These are phyloP conservation scores for Colletotrichum sp. DNA, from an alignment of 2,329 filamentous ascomycete species.

Conservation along the genomic window DNA sequence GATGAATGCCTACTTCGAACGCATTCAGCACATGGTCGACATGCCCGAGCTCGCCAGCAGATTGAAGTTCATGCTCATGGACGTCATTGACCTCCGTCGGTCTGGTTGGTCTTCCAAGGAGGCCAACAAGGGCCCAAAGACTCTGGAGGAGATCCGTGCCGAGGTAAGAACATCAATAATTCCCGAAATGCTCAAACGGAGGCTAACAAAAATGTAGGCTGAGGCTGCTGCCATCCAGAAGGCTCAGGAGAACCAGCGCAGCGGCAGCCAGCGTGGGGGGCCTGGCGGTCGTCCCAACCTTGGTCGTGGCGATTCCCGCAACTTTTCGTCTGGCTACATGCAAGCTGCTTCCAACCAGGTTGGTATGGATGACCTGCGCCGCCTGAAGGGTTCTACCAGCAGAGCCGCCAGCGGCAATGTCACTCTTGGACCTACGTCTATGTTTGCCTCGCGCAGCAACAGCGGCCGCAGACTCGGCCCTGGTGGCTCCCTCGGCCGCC, in stretches of 20 bases:
- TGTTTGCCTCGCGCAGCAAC: conserved; percentile 89
- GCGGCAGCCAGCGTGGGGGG: conserved; percentile 67
- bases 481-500: conserved; percentile 73
- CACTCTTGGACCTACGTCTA: conserved; percentile 80
- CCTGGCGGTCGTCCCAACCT: conserved; percentile 72
- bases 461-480: conserved; percentile 84
- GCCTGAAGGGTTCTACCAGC: conserved; percentile 71
- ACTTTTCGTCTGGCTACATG: conserved; percentile 76
- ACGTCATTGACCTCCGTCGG: conserved; percentile 84
- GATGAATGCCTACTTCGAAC: conserved; percentile 93
- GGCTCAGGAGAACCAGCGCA: conserved; percentile 72
- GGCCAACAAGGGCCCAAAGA: conserved; percentile 93
- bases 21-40: conserved; percentile 83
- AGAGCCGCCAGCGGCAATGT: conserved; percentile 67
- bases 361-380: conserved; percentile 88
- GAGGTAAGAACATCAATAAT: conserved; percentile 55
- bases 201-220: conserved; percentile 45
- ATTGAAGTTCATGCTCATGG: conserved; percentile 96
- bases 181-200: not conserved
- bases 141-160: conserved; percentile 87
- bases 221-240: conserved; percentile 82
- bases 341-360: conserved; percentile 85
- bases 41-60: conserved; percentile 84
- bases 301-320: conserved; percentile 86
- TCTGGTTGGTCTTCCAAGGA: conserved; percentile 87